phyloP scores from a whole-genome alignment of 2,329 filamentous ascomycete genomes.

The Cyanodermella asteris region DNA sequence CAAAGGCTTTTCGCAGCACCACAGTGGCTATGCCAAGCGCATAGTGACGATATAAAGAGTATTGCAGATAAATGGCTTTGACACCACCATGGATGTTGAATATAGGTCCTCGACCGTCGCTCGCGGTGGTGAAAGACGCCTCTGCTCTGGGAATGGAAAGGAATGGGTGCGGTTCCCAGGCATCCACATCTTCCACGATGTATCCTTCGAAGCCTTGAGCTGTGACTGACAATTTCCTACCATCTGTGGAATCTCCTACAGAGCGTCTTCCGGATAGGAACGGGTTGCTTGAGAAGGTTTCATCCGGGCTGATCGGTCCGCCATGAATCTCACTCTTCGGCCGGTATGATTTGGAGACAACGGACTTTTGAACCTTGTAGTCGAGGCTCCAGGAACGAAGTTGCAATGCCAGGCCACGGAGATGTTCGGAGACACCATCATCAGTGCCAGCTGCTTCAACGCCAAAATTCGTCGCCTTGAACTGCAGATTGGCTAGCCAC shows the following conservation, averaged over 20 bases:
- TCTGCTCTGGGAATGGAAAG: slow-evolving; percentile 72
- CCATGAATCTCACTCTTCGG: too few species aligned
- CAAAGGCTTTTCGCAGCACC: slow-evolving; percentile 50
- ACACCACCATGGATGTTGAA: slow-evolving; percentile 71
- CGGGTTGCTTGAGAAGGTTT: slow-evolving; percentile 18
- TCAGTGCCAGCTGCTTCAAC: slow-evolving; percentile 82
- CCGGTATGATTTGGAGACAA: slow-evolving; percentile 53
- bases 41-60: slow-evolving; percentile 87
- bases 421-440: slow-evolving; percentile 56
- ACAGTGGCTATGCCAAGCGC: slow-evolving; percentile 61
- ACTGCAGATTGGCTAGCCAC: slow-evolving; percentile 66
- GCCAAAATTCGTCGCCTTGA: slow-evolving; percentile 76
- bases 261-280: slow-evolving; percentile 29
- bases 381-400: slow-evolving; percentile 74
- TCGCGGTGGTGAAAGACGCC: slow-evolving; percentile 61
- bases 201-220: slow-evolving; percentile 71
- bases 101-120: slow-evolving; percentile 67
- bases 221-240: slow-evolving; percentile 60
- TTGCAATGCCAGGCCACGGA: slow-evolving; percentile 65
- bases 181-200: slow-evolving; percentile 70
- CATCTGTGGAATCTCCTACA: slow-evolving; percentile 41
- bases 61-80: slow-evolving; percentile 59
- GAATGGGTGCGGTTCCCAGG: slow-evolving; percentile 68
- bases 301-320: slow-evolving; percentile 45
- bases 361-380: slow-evolving; percentile 62